These are phyloP conservation scores for Trichocladium uniseriatum DNA, from an alignment of 495 filamentous ascomycete species.

Conservation along the genomic window DNA sequence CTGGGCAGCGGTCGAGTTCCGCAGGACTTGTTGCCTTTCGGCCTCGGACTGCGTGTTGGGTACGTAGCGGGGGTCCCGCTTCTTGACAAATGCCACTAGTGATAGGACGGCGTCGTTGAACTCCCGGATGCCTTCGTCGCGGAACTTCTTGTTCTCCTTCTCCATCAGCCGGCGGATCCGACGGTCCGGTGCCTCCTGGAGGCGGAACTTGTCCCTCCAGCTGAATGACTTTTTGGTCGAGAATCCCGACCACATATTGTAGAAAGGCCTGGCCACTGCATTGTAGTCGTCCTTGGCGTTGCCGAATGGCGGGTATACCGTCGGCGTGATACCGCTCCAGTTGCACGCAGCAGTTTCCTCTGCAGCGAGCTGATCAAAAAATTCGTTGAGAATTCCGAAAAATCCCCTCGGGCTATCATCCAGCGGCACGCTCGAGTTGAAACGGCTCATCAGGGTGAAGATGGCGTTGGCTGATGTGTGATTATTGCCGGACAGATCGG, in stretches of 20 bases:
- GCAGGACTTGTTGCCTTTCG: slow-evolving; percentile 68
- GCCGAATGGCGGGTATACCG: slow-evolving; percentile 76
- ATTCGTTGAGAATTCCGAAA: slow-evolving; percentile 62
- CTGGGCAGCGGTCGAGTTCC: slow-evolving; percentile 72
- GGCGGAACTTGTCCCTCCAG: slow-evolving; percentile 78
- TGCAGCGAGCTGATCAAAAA: slow-evolving; percentile 68
- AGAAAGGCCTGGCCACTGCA: slow-evolving; percentile 67
- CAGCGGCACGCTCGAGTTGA: slow-evolving; percentile 66
- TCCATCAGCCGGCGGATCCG: slow-evolving; percentile 78
- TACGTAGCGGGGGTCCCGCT: slow-evolving; percentile 81
- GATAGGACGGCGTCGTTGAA: slow-evolving; percentile 89
- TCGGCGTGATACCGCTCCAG: slow-evolving; percentile 46
- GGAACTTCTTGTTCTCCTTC: slow-evolving; percentile 83
- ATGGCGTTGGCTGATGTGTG: slow-evolving; percentile 75
- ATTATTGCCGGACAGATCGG: slow-evolving; percentile 53
- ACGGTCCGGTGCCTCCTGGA: slow-evolving; percentile 80
- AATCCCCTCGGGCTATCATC: slow-evolving; percentile 72
- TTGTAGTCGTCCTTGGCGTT: slow-evolving; percentile 57
- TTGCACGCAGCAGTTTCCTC: slow-evolving; percentile 70
- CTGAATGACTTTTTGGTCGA: slow-evolving; percentile 75
- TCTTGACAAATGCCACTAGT: slow-evolving; percentile 83
- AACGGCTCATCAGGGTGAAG: slow-evolving; percentile 59
- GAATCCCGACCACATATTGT: slow-evolving; percentile 72
- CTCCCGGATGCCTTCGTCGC: slow-evolving; percentile 72
- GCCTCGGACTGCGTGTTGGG: slow-evolving; percentile 57